Evolutionary conservation across 1,284 basidiomycete genomes (phyloP).

Genomic region (Malassezia cuniculi): DNA sequence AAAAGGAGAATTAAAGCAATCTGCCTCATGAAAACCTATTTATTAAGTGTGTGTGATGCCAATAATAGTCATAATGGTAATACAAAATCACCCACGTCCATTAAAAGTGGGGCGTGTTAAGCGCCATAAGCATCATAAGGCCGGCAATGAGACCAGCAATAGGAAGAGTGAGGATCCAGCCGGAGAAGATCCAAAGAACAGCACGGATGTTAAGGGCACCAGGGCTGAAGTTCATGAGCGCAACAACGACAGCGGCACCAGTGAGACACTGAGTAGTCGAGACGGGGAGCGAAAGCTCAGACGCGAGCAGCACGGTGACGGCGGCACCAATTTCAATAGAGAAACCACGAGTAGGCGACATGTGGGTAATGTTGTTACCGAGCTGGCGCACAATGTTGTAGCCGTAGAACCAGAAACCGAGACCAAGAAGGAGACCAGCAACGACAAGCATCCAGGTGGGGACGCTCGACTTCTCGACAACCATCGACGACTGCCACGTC

Average conservation of each 20-base stretch:
- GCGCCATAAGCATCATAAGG: constrained; percentile 15
- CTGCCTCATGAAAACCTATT: no score
- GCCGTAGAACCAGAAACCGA: constrained; percentile 21
- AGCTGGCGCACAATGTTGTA: constrained; percentile 22
- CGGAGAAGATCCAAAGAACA: constrained; percentile 21
- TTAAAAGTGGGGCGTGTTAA: constrained; percentile 20
- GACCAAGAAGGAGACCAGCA: constrained; percentile 16
- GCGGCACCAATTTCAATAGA: constrained; percentile 23
- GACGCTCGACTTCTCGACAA: constrained; percentile 6
- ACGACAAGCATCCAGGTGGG: constrained; percentile 24
- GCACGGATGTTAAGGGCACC: constrained; percentile 19
- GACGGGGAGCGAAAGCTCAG: constrained; percentile 16
- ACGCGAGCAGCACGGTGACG: constrained; percentile 18
- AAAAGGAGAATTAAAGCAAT: no score
- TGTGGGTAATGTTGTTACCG: constrained; percentile 23
- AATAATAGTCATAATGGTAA: no score
- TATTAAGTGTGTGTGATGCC: no score
- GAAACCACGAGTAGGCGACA: constrained; percentile 23
- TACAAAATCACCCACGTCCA: no score
- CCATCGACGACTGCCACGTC: constrained; percentile 14
- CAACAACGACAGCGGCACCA: constrained; percentile 20
- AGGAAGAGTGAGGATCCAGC: constrained; percentile 23
- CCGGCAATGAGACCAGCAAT: constrained; percentile 21
- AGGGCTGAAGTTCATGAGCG: constrained; percentile 15
- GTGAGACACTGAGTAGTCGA: constrained; percentile 21